Percentiles rank a stretch among this genome's conserved stretches.
Conservation (phyloP, 108 stramenopile species). For the Parietichytrium sp. region DNA sequence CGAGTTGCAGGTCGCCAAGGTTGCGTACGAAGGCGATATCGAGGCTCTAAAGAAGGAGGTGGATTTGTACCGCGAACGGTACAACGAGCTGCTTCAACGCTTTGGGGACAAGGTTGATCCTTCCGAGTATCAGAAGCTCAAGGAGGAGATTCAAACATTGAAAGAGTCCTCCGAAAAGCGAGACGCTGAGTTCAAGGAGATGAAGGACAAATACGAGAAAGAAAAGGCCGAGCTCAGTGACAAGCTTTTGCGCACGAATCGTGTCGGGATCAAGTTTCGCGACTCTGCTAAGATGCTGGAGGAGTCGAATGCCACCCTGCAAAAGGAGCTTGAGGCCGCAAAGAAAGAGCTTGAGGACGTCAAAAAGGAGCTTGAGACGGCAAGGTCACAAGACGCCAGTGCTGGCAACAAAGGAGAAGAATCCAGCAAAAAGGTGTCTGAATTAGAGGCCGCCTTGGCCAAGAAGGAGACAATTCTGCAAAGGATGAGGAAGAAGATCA, state of each 20-base stretch:
- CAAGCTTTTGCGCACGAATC: too few species aligned
- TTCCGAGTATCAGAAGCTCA: background rate
- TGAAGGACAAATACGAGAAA: background rate
- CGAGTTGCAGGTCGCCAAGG: background rate
- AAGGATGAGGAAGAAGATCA: too few species aligned
- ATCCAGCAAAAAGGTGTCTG: too few species aligned
- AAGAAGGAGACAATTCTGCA: too few species aligned
- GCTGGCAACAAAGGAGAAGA: too few species aligned
- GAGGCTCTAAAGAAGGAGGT: constrained; percentile 11
- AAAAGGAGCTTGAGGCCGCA: background rate
- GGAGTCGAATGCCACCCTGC: background rate
- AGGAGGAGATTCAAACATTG: background rate
- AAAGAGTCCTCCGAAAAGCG: background rate
- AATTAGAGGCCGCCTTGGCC: too few species aligned
- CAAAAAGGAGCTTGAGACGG: too few species aligned
- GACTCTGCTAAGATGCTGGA: too few species aligned
- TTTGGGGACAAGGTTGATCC: constrained; percentile 34
- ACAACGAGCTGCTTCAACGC: constrained; percentile 15
- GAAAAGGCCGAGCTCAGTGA: too few species aligned
- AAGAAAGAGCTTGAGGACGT: background rate
- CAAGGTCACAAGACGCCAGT: too few species aligned
- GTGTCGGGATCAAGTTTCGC: too few species aligned
- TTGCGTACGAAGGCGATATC: background rate
- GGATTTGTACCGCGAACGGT: background rate
- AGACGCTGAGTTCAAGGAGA: constrained; percentile 6